phyloP scores from a whole-genome alignment of 768 basidiomycete species.

The Lenzites betulinus region DNA sequence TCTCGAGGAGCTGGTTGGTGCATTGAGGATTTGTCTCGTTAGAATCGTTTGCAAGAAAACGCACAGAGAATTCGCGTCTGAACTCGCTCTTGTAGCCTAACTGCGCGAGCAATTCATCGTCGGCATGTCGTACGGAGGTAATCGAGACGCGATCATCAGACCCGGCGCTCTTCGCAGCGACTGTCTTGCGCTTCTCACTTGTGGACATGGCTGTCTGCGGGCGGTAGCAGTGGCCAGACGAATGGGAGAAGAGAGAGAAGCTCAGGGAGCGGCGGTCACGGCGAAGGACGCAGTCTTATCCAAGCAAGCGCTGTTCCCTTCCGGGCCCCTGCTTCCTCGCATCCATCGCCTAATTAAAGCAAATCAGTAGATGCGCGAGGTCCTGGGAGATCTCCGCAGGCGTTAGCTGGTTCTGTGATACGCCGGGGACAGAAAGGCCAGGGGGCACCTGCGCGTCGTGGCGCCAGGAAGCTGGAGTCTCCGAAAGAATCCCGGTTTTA shows the following conservation, averaged over 20 bases:
- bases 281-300: not conserved
- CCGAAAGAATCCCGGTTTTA: not conserved
- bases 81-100: slow-evolving; percentile 76
- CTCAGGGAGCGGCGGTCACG: not conserved
- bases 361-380: not conserved
- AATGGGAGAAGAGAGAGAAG: slow-evolving; percentile 13
- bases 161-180: slow-evolving; percentile 9
- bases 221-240: not conserved
- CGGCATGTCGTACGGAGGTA: slow-evolving; percentile 41
- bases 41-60: slow-evolving; percentile 13
- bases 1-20: slow-evolving; percentile 51
- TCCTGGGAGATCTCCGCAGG: slow-evolving; percentile 6
- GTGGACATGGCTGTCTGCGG: slow-evolving; percentile 8
- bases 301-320: slow-evolving; percentile 3
- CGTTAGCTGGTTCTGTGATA: not conserved
- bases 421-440: not conserved
- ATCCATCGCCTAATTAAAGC: not conserved
- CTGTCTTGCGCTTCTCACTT: slow-evolving; percentile 25
- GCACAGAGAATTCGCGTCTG: slow-evolving; percentile 71
- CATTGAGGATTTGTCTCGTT: too few relatives aligned
- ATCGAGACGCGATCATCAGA: slow-evolving; percentile 17
- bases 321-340: not conserved
- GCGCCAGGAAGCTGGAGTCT: not conserved
- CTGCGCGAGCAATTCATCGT: slow-evolving; percentile 59
- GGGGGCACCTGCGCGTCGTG: not conserved